These are phyloP conservation scores for Annulohypoxylon maeteangense DNA, from an alignment of 495 filamentous ascomycete genomes.

Conservation along the genomic window DNA sequence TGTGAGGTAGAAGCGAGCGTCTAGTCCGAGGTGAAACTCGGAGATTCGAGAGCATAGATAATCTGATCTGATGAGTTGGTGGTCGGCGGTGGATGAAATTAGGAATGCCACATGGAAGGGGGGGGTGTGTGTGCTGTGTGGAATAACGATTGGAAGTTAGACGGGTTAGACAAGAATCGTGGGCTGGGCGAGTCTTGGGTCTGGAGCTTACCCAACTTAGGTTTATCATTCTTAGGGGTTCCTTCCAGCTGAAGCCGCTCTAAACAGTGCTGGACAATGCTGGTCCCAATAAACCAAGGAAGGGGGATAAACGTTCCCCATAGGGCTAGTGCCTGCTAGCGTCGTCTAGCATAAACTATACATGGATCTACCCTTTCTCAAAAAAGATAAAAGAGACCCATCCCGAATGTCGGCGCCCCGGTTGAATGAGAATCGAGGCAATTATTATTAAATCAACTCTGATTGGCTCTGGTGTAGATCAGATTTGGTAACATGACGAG, in stretches of 20 bases:
- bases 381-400: conserved; percentile 27
- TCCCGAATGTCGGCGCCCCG: conserved; percentile 41
- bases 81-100: conserved; percentile 20
- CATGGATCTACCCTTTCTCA: conserved; percentile 27
- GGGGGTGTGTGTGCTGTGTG: not conserved
- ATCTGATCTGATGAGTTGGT: conserved; percentile 32
- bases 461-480: conserved; percentile 35
- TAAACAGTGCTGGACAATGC: not conserved
- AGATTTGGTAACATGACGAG: conserved; percentile 40
- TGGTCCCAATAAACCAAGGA: not conserved
- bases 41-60: conserved; percentile 42
- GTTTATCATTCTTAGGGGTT: not conserved
- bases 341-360: conserved; percentile 12
- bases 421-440: conserved; percentile 39
- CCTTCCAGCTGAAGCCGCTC: not conserved
- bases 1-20: conserved; percentile 9
- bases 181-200: conserved; percentile 3
- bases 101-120: conserved; percentile 35
- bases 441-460: conserved; percentile 40
- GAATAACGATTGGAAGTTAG: not conserved
- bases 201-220: not conserved
- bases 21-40: conserved; percentile 42
- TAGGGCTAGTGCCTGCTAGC: conserved; percentile 24
- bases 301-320: conserved; percentile 11
- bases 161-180: not conserved